Base-by-base conservation (phyloP, 2,329 filamentous ascomycete species). In the Beauveria caledonica region DNA sequence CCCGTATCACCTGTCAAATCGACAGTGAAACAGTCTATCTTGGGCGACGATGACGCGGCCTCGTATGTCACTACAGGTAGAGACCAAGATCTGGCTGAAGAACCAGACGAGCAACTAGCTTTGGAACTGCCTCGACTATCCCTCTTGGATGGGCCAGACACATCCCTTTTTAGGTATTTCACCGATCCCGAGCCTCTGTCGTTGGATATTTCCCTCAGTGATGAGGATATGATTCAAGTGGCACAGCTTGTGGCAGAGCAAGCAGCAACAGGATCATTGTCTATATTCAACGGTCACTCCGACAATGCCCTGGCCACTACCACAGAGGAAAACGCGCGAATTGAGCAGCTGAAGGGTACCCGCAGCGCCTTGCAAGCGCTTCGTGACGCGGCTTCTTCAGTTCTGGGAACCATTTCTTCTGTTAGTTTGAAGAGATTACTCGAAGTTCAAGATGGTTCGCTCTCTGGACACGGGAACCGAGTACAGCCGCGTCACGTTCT, bases 241-340 rank as follows among this genome's bases (percentile, higher is more conserved):
- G 87, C 86, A 0, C 88, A 90, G 66, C 81, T 90, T 42, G 73
- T 90, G n/a, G 86, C 86, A 2, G 86, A 89, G 62, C 88, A 91
- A 68, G 81, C 86, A 23, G 79, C 83, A 2, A 82, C 78, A 10
- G 81, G 84, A 1, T 74, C 68, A 15, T 66, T 82, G 29, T 71
- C 73, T 17, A 69, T 76, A 45, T 67, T 63, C 36, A 68, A 65
- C 51, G 65, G 67, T 4, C 67, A 63, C 13, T 63, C 62, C 29
- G 63, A 48, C 63, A 66, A 11, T 62, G 59, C 17, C 58, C n/a
- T 61, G 19, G 17, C 2, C 62, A 36, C 53, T 55, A n/a, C 65
- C 65, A 55, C 59, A 62, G 53, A 39, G 67, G 72, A 45, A 64
- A 70, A 63, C 64, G 70, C 64, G 68, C 73, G 65, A 70, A 70